Base-by-base conservation (phyloP, 2,329 filamentous ascomycete genomes). In the Fusarium humuli region DNA sequence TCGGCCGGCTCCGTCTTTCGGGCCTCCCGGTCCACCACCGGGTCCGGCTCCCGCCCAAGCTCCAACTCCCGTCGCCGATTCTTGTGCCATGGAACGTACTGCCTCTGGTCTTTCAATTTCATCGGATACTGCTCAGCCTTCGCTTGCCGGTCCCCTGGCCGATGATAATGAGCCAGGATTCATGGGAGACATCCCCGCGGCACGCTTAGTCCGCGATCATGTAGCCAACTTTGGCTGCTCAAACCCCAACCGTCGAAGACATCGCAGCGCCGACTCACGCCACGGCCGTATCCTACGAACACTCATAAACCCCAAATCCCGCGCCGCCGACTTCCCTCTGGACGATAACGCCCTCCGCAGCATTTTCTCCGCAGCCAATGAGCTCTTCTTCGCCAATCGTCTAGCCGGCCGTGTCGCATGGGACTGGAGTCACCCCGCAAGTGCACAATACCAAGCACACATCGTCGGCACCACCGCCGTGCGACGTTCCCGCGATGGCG, bases 391-490 rank as follows among this genome's bases (percentile, higher is more conserved):
- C 77, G 80, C 81, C 56, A 85, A 86, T 27, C 82, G 81, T 9
- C 81, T 91, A 14, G 81, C 82, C 30, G 83, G 84, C n/a, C 84
- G 88, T 27, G 88, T 91, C 7, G 80, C 81, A 27, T 90, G 88
- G 87, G 86, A 87, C 70, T 91, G 88, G 88, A 87, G 86, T 41
- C 82, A 87, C 63, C 77, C 79, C 5, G 82, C 82, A 4, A 82
- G 83, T 52, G 73, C 80, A 4, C 83, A 84, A 63, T 89, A 88
- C 72, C 80, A 84, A 57, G 82, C 79, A 65, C 83, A 86, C 57
- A 85, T 91, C 46, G 87, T 91, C 53, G 89, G 88, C 41, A 90
- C 88, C 4, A 91, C 89, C 12, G 87, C 88, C 1, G 81, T 91
- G 29, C 83, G 88, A 14, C 80, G 80, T 20, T 79, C 81, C 16